Base-by-base conservation (phyloP, 495 filamentous ascomycete genomes). In the Lineolata rhizophorae region DNA sequence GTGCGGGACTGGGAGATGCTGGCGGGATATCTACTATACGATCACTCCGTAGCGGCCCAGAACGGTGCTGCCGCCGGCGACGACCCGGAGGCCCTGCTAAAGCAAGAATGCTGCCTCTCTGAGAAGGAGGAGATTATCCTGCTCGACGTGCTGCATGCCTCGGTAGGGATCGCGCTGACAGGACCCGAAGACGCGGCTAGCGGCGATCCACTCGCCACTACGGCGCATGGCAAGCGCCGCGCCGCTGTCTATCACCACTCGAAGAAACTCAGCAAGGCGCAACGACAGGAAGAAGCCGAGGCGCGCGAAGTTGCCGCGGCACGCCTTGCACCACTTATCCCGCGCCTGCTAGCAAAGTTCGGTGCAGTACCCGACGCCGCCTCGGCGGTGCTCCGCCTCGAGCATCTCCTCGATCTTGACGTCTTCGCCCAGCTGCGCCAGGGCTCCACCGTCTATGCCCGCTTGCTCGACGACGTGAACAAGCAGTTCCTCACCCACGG, bases 401-500 rank as follows among this genome's bases (percentile, higher is more conserved):
- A 84, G 43, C 78, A 82, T 46, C 65, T 75, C 14, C 67, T 97
- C 12, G 76, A 93, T 42, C 62, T 94, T 2, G 75, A 81, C 30
- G 68, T 87, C 15, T 87, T 93, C 48, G 73, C 87, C 45, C 79
- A 91, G 43, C 57, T 95, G 9, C 74, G 83, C 14, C 80, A 91
- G 48, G 77, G 84, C 42, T 70, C 76, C 1, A 71, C 77, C 0
- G 74, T 74, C 0, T 91, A 90, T 50, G 65, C 65, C 0, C 67
- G 80, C 10, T 54, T 95, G 14, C 59, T 97, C 1, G 87, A 91
- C 39, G 85, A 95, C 41, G 85, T 95, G 44, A 81, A 78, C 41
- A 76, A 75, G 36, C 87, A 95, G 45, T 95, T 95, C 52, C 65
- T 84, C 29, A 72, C 81, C 0, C 87, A 97, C 44, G 76, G 77